Conservation (phyloP, 2,329 filamentous ascomycete species). For the Phyllosticta ampelicida region DNA sequence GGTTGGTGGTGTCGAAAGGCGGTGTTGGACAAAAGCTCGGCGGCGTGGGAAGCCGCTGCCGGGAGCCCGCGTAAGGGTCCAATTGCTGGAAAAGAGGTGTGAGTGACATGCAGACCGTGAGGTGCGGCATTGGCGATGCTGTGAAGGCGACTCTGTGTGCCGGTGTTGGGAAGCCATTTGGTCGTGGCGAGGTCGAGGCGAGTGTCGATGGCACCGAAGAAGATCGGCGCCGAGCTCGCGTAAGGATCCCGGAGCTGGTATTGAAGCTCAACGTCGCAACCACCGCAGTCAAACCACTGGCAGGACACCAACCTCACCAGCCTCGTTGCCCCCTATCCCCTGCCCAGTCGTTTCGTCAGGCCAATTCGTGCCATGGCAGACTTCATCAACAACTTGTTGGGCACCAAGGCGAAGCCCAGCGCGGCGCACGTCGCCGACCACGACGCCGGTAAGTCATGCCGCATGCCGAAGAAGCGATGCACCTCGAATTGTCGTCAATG, state of each 20-base stretch:
- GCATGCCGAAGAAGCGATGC: conserved; percentile 5
- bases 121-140: too few relatives aligned
- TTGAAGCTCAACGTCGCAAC: conserved; percentile 1
- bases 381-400: conserved; percentile 58
- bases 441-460: conserved; percentile 52
- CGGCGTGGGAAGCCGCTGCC: too few relatives aligned
- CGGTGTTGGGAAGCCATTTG: too few relatives aligned
- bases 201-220: neutral
- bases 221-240: neutral
- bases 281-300: neutral
- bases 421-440: conserved; percentile 39
- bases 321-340: neutral
- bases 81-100: too few relatives aligned
- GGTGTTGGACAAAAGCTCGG: too few relatives aligned
- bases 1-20: too few relatives aligned
- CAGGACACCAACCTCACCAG: neutral
- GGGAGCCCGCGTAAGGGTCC: too few relatives aligned
- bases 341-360: neutral
- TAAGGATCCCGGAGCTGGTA: neutral
- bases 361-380: conserved; percentile 32
- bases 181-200: neutral
- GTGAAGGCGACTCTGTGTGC: too few relatives aligned
- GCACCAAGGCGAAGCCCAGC: conserved; percentile 49
- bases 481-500: conserved; percentile 5
- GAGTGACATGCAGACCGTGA: too few relatives aligned